phyloP scores from a whole-genome alignment of 2,329 filamentous ascomycete genomes.

The Nannizziopsis barbatae region DNA sequence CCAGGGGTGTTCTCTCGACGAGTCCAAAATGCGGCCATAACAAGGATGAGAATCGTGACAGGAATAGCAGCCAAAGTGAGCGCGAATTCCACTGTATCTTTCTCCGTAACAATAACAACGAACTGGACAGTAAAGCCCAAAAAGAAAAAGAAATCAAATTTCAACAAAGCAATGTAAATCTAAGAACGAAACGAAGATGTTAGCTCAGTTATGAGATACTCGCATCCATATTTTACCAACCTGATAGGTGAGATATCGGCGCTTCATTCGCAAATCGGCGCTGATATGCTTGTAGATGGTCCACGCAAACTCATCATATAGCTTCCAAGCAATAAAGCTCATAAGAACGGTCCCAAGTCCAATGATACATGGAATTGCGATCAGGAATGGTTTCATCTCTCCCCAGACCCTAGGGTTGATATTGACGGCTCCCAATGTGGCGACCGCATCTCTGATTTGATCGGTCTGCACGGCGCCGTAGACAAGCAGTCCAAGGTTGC shows the following conservation, averaged over 20 bases:
- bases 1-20: conserved; percentile 69
- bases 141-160: conserved; percentile 99
- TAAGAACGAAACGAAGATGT: conserved; percentile 28
- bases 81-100: conserved; percentile 62
- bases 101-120: conserved; percentile 72
- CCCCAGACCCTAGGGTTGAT: conserved; percentile 52
- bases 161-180: conserved; percentile 95
- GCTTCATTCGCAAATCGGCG: conserved; percentile 92
- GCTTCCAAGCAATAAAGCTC: conserved; percentile 74
- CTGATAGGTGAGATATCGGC: conserved; percentile 92
- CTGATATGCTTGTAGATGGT: conserved; percentile 99
- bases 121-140: conserved; percentile 97
- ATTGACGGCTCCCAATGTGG: conserved; percentile 39
- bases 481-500: conserved; percentile 81
- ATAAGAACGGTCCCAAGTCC: conserved; percentile 62
- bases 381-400: conserved; percentile 60
- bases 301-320: conserved; percentile 98
- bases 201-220: background rate
- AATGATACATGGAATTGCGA: conserved; percentile 77
- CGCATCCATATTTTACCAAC: conserved; percentile 44
- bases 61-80: conserved; percentile 84
- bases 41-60: conserved; percentile 77
- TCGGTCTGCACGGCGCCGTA: conserved; percentile 90
- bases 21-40: conserved; percentile 75
- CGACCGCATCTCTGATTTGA: conserved; percentile 69